Evolutionary conservation across 73 alveolate species (phyloP).

Genomic region (Paramecium caudatum): DNA sequence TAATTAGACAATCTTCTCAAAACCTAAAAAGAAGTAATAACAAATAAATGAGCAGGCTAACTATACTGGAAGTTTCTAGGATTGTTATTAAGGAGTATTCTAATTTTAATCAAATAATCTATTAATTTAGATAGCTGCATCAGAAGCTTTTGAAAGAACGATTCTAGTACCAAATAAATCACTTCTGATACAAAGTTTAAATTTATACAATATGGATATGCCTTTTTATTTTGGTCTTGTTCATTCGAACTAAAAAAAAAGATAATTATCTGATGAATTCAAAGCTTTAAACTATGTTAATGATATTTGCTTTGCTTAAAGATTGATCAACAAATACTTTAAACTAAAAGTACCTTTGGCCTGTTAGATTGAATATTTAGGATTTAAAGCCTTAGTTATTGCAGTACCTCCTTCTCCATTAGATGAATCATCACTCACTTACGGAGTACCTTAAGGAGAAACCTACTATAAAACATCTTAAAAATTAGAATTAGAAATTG

Average conservation of each 20-base stretch:
- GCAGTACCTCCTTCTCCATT: conserved; percentile 54
- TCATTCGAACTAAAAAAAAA: conserved; percentile 19
- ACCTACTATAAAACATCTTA: neutral
- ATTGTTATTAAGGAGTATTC: conserved; percentile 18
- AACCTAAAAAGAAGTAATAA: neutral
- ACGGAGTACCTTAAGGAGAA: conserved; percentile 15
- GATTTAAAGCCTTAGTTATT: conserved; percentile 48
- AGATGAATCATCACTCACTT: conserved; percentile 30
- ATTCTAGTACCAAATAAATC: conserved; percentile 34
- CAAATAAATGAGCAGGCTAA: neutral
- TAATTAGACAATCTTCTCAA: conserved; percentile 47
- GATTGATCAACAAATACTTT: conserved; percentile 4
- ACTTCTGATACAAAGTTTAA: neutral
- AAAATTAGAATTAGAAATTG: conserved; percentile 48
- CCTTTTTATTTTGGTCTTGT: conserved; percentile 14
- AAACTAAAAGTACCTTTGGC: conserved; percentile 37
- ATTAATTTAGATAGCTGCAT: conserved; percentile 39
- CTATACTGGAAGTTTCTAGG: neutral
- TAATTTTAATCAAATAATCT: conserved; percentile 1
- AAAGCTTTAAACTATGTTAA: conserved; percentile 38
- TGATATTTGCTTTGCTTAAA: conserved; percentile 46
- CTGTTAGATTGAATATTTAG: conserved; percentile 44
- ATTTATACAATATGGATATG: neutral
- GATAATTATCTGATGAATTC: conserved; percentile 63
- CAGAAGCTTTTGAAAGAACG: conserved; percentile 37